Percentiles rank a stretch among this genome's conserved stretches.
Conservation (phyloP, 129 eudicot species). For the Sambucus nigra region DNA sequence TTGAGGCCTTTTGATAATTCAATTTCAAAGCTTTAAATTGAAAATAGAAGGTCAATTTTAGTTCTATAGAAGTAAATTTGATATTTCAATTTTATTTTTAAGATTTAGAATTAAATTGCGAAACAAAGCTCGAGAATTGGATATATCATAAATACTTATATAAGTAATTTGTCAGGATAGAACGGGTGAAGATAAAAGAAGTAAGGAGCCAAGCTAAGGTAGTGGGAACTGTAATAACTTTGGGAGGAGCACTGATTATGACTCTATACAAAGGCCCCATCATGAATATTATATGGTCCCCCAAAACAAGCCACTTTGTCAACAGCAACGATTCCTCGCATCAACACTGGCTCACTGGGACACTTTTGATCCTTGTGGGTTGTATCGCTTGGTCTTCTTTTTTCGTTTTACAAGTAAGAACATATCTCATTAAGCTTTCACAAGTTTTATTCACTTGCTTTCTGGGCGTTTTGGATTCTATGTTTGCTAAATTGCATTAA, state of each 20-base stretch:
- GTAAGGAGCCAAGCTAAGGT: conserved; percentile 36
- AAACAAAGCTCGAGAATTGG: too few species aligned
- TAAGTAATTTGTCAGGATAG: conserved; percentile 32
- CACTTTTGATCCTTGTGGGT: conserved; percentile 37
- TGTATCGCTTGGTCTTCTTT: conserved; percentile 45
- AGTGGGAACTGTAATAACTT: conserved; percentile 38
- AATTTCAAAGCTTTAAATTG: too few species aligned
- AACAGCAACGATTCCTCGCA: not conserved
- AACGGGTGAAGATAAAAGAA: conserved; percentile 30
- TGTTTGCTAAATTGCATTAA: too few species aligned
- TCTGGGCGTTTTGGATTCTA: too few species aligned
- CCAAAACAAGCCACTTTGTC: conserved; percentile 18
- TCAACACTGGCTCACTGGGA: conserved; percentile 45
- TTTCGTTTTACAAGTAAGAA: conserved; percentile 40
- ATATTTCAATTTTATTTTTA: too few species aligned
- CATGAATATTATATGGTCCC: conserved; percentile 24
- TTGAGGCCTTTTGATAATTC: too few species aligned
- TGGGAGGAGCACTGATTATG: conserved; percentile 59
- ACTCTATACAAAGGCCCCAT: conserved; percentile 40
- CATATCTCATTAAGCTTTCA: not conserved
- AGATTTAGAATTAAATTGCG: too few species aligned
- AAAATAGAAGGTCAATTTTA: too few species aligned
- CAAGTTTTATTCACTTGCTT: too few species aligned
- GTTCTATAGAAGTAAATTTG: too few species aligned
- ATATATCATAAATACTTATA: too few species aligned